These are phyloP conservation scores for Cryptosporidium muris DNA, from an alignment of 169 alveolate species.

Conservation along the genomic window DNA sequence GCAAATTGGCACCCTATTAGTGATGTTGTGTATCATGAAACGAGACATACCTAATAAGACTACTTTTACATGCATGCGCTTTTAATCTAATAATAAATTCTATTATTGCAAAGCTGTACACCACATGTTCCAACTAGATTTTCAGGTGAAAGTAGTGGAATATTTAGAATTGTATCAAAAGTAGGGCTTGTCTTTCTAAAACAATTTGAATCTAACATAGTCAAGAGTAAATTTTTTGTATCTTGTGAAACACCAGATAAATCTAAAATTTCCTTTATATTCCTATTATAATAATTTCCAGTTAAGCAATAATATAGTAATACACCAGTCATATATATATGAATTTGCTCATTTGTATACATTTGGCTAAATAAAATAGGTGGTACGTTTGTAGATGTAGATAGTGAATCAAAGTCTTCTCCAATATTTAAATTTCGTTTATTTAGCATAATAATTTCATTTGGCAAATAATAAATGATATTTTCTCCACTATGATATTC, in stretches of 20 bases:
- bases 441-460: neutral
- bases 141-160: slow-evolving; percentile 55
- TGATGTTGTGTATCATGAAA: too few relatives aligned
- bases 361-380: too few relatives aligned
- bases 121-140: slow-evolving; percentile 56
- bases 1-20: too few relatives aligned
- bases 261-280: neutral
- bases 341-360: slow-evolving; percentile 14
- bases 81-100: slow-evolving; percentile 7
- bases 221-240: slow-evolving; percentile 8
- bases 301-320: slow-evolving; percentile 47
- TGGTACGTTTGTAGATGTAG: too few relatives aligned
- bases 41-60: too few relatives aligned
- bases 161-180: slow-evolving; percentile 4
- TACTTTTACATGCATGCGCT: neutral
- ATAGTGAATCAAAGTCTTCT: too few relatives aligned
- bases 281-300: slow-evolving; percentile 13
- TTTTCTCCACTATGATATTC: slow-evolving; percentile 28
- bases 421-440: neutral
- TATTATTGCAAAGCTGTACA: slow-evolving; percentile 23
- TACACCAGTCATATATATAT: slow-evolving; percentile 52
- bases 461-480: slow-evolving; percentile 27
- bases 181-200: slow-evolving; percentile 20
- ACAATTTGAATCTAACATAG: slow-evolving; percentile 10
- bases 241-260: neutral